Evolutionary conservation across 176 grass and related monocot genomes (phyloP).

Genomic region (Hyparrhenia diplandra): DNA sequence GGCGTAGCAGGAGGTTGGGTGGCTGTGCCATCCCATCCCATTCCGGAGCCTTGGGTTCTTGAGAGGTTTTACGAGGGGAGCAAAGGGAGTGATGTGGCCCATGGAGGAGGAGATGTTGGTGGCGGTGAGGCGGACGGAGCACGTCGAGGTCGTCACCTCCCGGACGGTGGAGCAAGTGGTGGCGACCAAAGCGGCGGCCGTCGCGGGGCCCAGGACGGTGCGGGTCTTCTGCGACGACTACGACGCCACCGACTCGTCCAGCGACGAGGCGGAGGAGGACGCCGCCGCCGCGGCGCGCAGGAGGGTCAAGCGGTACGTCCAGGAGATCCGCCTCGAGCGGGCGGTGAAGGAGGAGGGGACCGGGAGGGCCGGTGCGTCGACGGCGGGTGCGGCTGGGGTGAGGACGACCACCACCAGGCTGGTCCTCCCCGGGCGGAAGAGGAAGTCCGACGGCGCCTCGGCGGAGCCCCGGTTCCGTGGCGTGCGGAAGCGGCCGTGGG

Average conservation of each 20-base stretch:
- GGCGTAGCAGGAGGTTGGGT: no score
- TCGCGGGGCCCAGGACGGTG: no score
- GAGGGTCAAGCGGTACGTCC: slow-evolving; percentile 73
- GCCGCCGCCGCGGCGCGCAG: background rate
- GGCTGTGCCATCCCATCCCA: no score
- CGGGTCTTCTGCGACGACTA: slow-evolving; percentile 74
- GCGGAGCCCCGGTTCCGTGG: slow-evolving; percentile 73
- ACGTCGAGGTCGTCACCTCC: no score
- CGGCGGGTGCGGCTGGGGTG: background rate
- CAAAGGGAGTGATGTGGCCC: no score
- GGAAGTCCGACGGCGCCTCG: slow-evolving; percentile 34
- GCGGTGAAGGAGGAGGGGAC: background rate
- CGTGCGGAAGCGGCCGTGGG: slow-evolving; percentile 81
- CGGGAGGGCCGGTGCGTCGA: background rate
- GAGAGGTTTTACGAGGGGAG: no score
- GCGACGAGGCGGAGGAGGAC: slow-evolving; percentile 38
- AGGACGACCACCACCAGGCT: background rate
- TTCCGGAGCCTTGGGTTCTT: no score
- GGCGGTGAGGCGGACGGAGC: no score
- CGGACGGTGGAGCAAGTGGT: no score
- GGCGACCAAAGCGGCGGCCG: no score
- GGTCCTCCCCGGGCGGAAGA: slow-evolving; percentile 13
- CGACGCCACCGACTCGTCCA: slow-evolving; percentile 82
- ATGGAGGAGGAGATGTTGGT: no score
- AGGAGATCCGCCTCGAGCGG: slow-evolving; percentile 63